A percentile compares a stretch with the other conserved stretches of the same genome.
Evolutionary conservation across 2,329 filamentous ascomycete genomes (phyloP).

Genomic region (Fusarium nanum): DNA sequence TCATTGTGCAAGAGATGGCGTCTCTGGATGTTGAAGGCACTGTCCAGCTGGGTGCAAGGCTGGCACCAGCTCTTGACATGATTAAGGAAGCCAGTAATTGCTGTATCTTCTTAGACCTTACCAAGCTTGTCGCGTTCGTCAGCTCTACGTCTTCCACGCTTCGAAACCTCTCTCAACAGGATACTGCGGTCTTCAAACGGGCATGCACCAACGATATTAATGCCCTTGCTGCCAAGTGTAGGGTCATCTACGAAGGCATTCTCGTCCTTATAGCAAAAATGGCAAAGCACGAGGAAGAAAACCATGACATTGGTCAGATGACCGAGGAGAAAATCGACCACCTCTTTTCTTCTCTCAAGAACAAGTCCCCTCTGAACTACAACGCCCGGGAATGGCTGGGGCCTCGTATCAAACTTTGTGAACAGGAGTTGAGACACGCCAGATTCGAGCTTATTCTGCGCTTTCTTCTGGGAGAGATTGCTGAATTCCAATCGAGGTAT

Average conservation of each 20-base stretch:
- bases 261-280: neutral
- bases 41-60: constrained; percentile 1
- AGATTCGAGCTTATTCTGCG: constrained; percentile 16
- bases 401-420: neutral
- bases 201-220: neutral
- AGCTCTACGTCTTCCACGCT: constrained; percentile 4
- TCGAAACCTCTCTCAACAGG: neutral
- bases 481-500: constrained; percentile 1
- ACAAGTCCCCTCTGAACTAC: neutral
- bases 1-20: neutral
- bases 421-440: neutral
- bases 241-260: neutral
- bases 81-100: neutral
- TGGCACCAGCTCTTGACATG: neutral
- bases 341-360: neutral
- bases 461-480: constrained; percentile 6
- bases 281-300: neutral
- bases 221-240: neutral
- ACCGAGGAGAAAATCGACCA: neutral
- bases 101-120: neutral
- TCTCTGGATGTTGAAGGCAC: neutral
- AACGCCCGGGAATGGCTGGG: neutral
- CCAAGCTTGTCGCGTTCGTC: neutral
- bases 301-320: rapidly evolving
- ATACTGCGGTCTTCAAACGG: neutral